Base-by-base conservation (phyloP, 2,329 filamentous ascomycete genomes). In the Cryoendolithus antarcticus region DNA sequence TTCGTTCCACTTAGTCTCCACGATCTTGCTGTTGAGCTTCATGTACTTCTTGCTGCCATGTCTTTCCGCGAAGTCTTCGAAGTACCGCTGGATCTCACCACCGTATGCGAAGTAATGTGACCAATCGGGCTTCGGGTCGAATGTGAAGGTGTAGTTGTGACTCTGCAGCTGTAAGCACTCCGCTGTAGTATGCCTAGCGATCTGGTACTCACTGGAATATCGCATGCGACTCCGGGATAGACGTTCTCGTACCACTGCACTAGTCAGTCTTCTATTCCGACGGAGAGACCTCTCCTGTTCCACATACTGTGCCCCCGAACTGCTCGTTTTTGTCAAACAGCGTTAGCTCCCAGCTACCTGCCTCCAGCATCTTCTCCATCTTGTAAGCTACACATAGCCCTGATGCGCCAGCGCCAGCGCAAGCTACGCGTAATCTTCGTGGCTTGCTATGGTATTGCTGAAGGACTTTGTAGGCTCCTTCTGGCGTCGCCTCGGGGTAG, bases 11-110 rank as follows among this genome's bases (percentile, higher is more conserved):
- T 42, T 48, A 3, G 57, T 62, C 39, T 59, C 61, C 28, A 63
- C 51, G 1, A 71, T 65, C 38, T 61, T 58, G 10, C 61, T 63
- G 40, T 62, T 57, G 24, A 70, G 58, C 41, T 62, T 61, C 34
- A 71, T 57, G 32, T 40, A 42, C 11, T 32, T 27, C 24, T 27
- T 27, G 24, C 24, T 32, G 30, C 30, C n/a, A 11, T 11, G 30
- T 11, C 13, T 15, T n/a, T 34, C 38, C 4, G 40, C 42, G 2
- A 43, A 41, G 10, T 41, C 38, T n/a, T 42, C 15, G 6, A 46
- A 38, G 41, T 67, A 66, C 34, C 62, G 59, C 28, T 63, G 52
- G 6, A 48, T 44, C 29, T 48, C 44, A 12, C 30, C 38, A 3
- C 40, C 44, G 4, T 50, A 51, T 4, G 61, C 59, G 38, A 64